Base-by-base conservation (phyloP, 306 rosid genomes). In the Datisca glomerata region DNA sequence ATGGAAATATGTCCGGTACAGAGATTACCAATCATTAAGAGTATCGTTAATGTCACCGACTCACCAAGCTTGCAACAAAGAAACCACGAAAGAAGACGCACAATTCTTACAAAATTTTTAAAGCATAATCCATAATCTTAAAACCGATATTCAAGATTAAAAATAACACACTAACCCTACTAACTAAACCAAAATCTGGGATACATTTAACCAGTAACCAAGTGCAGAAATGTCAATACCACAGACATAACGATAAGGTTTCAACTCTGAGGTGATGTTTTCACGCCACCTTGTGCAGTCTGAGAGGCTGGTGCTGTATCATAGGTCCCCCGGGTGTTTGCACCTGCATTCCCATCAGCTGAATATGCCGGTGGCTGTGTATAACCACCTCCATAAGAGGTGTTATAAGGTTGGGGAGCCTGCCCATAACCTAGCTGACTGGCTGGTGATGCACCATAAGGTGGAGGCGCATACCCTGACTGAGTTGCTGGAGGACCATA, bases 371-470 rank as follows among this genome's bases (percentile, higher is more conserved):
- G 74, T 17, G 94, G 68, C 51, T 75, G 95, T 13, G 80, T 3
- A 41, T 84, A 91, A 40, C 81, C 87, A 46, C 74, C 54, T 24
- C 78, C 94, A 49, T 91, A 91, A 17, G 86, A 50, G 45, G 59
- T 19, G 55, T 45, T 45, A 40, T 91, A 80, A 3, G 95, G 50
- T 0, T 72, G 68, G 0, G 91, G 95, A 0, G 60, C 78, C 69
- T 89, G 98, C 42, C 92, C 96, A 46, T 84, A 91, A 64, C 78
- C 76, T 18, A 79, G 57, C 54, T 78, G 97, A 41, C 73, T 64
- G 7, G 64, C 64, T 2, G 77, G 66, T 0, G 89, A 66, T 25
- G 70, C 86, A 54, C 86, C 86, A 64, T 89, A 89, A 4, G 98
- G 54, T 0, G 76, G 86, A 11, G 95, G 61, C 12, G 74, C 96